A percentile compares a stretch with the other conserved stretches of the same genome.
Conservation (phyloP, 441 rosid species). For the Eutrema salsugineum region DNA sequence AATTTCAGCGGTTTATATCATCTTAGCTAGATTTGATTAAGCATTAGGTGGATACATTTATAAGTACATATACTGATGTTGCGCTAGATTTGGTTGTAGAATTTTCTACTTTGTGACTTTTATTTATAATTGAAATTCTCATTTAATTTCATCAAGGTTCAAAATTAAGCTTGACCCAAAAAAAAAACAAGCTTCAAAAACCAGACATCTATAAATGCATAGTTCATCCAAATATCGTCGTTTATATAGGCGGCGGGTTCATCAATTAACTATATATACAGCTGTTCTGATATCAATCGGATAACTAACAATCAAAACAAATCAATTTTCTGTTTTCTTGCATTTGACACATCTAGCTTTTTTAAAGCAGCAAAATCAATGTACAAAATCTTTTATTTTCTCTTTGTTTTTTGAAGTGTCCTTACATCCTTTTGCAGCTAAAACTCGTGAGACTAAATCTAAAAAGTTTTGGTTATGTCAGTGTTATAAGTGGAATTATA, state of each 20-base stretch:
- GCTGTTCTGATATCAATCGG: neutral
- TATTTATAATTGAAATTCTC: neutral
- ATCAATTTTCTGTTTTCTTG: neutral
- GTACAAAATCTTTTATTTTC: neutral
- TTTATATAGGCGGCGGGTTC: neutral
- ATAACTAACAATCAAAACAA: neutral
- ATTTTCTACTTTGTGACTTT: neutral
- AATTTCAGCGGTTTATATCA: constrained; percentile 12
- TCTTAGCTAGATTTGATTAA: constrained; percentile 12
- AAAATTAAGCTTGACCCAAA: no score
- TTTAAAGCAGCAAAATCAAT: neutral
- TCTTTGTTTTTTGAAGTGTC: neutral
- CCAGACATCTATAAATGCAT: neutral
- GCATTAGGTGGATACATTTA: constrained; percentile 2
- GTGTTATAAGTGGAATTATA: neutral
- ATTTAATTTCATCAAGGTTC: neutral
- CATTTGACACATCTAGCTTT: neutral
- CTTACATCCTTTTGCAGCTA: neutral
- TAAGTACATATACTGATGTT: neutral
- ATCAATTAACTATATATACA: neutral
- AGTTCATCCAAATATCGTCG: neutral
- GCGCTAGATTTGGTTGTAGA: neutral
- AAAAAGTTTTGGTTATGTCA: neutral
- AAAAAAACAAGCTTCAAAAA: neutral
- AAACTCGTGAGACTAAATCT: neutral